These are phyloP conservation scores for Phaeosphaeriaceae sp. DNA, from an alignment of 2,329 filamentous ascomycete species.

Conservation along the genomic window DNA sequence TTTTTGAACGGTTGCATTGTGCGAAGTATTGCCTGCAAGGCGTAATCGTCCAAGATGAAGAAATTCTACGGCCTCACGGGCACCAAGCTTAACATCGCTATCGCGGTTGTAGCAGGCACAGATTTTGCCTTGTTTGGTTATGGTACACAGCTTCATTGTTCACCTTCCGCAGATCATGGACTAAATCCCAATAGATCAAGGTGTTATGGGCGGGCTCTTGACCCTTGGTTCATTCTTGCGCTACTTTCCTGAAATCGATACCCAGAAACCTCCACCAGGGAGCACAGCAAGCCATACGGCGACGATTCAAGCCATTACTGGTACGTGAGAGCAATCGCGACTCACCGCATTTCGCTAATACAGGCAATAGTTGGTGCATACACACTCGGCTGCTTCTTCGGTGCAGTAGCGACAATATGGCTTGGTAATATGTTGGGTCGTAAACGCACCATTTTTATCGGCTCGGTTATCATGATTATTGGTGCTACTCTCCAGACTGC, in stretches of 20 bases:
- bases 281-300: conserved; percentile 44
- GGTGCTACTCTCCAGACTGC: conserved; percentile 66
- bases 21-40: neutral
- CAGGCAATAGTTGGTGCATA: conserved; percentile 31
- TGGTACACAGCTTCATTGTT: conserved; percentile 60
- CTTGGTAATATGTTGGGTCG: conserved; percentile 67
- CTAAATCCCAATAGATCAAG: conserved; percentile 34
- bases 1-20: neutral
- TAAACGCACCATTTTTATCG: conserved; percentile 65
- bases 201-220: conserved; percentile 70
- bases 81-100: conserved; percentile 68
- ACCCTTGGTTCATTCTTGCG: conserved; percentile 69
- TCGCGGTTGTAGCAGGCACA: conserved; percentile 74
- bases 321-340: conserved; percentile 14
- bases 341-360: conserved; percentile 21
- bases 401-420: conserved; percentile 52
- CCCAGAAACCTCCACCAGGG: conserved; percentile 42
- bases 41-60: conserved; percentile 21
- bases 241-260: conserved; percentile 52
- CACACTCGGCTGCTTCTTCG: conserved; percentile 54
- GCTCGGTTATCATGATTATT: conserved; percentile 64
- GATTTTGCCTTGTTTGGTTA: conserved; percentile 71
- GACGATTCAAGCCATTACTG: conserved; percentile 53
- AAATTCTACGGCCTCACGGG: conserved; percentile 72
- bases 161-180: neutral